Base-by-base conservation (phyloP, 768 basidiomycete genomes). In the Boletus reticulatus region DNA sequence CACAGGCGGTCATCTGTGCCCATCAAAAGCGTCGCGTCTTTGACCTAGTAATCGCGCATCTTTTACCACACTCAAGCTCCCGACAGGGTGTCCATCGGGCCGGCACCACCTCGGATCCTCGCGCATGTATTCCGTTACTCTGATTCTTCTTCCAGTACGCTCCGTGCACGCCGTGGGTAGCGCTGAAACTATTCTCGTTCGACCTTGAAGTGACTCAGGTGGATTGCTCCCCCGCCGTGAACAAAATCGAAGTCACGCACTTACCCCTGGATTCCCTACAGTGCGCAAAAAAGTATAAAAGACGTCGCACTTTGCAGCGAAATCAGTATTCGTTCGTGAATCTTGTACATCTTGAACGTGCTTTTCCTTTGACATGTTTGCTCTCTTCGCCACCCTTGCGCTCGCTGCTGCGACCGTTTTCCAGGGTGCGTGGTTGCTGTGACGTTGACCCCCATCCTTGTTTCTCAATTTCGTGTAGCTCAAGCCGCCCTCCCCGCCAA, bases 401-500 rank as follows among this genome's bases (percentile, higher is more conserved):
- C 50, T 71, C 22, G 55, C 47, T 38, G 62, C 54, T n/a, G 51
- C 44, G 4, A 43, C 57, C 42, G 16, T 51, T 36, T 29, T 48
- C 39, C 58, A 69, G 31, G 50, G 67, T 69, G 36, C n/a, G 69
- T 57, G 1, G n/a, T 32, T 19, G 19, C 14, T 29, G 14, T 19
- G 3, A 17, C 14, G 39, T 12, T 10, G 24, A 1, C 16, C 12
- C n/a, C 39, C 16, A 13, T 7, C 10, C 13, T 48, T 44, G 27
- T 50, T 31, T 53, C 38, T 56, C 16, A 55, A 6, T 22, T 10
- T 20, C 8, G 83, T 64, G 67, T 57, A 31, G 85, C 85, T 64
- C 82, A 78, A 24, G 74, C 73, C 6, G 10, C 55, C 10, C 58
- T 74, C 53, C 78, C 78, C 36, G 57, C 65, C 48, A 63, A 72